Evolutionary conservation across 2,329 filamentous ascomycete genomes (phyloP), one percentile per base, ranked within the genome.

Genomic region (Alternaria tenuissima): DNA sequence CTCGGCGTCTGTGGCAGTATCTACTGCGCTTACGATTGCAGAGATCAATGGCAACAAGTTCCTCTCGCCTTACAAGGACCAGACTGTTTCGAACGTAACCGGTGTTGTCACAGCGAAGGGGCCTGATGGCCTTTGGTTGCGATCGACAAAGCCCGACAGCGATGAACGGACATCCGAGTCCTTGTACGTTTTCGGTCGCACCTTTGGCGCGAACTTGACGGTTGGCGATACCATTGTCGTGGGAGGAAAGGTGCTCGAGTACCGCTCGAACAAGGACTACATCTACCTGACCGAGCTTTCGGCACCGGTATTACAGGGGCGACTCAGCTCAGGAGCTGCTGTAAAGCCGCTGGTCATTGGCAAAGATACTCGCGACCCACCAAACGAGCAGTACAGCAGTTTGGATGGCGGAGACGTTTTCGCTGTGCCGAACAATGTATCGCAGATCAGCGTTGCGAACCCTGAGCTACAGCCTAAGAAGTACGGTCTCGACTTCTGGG

Each of bases 401-500:
- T 81, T 92, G 2, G 90, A 92, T 64, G 79, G 81, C n/a, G 88
- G 88, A 11, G 86, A 89, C 72, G 80, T 91, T 38, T 90, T 90
- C 62, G 84, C 79, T 1, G 79, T 90, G 5, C 89, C 90, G 11
- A 90, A 90, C 70, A 89, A 87, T 61, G 79, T 80, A 39, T 84
- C 80, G 62, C 82, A 83, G 65, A 72, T 92, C 39, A 89, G 88
- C 2, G 79, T 75, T 6, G 79, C 73, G 34, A 91, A 92, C 72
- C 89, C 89, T 0, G 79, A 80, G 14, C 82, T 92, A 39, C 75
- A 89, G 61, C 89, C 89, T 2, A 78, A 79, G 22, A 78, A 80
- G 42, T 92, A 88, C 69, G 90, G 89, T 3, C 80, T 92, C 30
- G 90, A 92, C 74, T 92, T 91, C 72, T 92, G 89, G 90, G 88